These are phyloP conservation scores for Cladophialophora chaetospira DNA, from an alignment of 2,329 filamentous ascomycete genomes.

Conservation along the genomic window DNA sequence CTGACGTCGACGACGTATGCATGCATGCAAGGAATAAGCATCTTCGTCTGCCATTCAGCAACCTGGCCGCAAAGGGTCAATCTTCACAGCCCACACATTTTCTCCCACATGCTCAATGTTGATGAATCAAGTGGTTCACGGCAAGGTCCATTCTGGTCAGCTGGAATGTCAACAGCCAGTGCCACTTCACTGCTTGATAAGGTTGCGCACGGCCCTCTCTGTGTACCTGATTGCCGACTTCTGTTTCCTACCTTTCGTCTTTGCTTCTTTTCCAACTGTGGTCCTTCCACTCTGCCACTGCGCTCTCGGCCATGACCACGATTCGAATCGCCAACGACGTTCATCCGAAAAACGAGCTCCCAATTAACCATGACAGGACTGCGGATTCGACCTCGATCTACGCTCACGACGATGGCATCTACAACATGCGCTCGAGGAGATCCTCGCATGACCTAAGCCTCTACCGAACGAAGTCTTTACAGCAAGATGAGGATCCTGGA, in stretches of 20 bases:
- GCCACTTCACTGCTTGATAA: conserved; percentile 1
- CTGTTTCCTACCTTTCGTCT: neutral
- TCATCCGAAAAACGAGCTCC: conserved; percentile 20
- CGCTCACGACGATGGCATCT: conserved; percentile 30
- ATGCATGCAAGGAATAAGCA: too few species aligned
- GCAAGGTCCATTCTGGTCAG: neutral
- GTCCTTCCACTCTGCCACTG: neutral
- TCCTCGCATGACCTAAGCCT: conserved; percentile 10
- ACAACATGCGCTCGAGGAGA: conserved; percentile 29
- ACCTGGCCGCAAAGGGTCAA: neutral
- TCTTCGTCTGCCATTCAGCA: neutral
- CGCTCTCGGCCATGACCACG: conserved; percentile 15
- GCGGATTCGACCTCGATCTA: conserved; percentile 8
- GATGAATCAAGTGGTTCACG: neutral
- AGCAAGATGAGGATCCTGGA: conserved; percentile 30
- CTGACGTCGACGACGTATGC: too few species aligned
- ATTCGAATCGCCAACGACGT: conserved; percentile 24
- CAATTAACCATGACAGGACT: neutral
- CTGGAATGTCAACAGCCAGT: neutral
- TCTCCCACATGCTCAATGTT: conserved; percentile 1
- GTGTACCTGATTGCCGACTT: neutral
- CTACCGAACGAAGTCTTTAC: conserved; percentile 6
- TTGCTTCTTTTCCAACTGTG: neutral
- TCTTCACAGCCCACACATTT: neutral
- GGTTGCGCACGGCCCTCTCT: neutral